Percentiles rank a stretch among this genome's conserved stretches.
phyloP scores from a whole-genome alignment of 1,139 yeast genomes.

The Lodderomyces beijingensis region DNA sequence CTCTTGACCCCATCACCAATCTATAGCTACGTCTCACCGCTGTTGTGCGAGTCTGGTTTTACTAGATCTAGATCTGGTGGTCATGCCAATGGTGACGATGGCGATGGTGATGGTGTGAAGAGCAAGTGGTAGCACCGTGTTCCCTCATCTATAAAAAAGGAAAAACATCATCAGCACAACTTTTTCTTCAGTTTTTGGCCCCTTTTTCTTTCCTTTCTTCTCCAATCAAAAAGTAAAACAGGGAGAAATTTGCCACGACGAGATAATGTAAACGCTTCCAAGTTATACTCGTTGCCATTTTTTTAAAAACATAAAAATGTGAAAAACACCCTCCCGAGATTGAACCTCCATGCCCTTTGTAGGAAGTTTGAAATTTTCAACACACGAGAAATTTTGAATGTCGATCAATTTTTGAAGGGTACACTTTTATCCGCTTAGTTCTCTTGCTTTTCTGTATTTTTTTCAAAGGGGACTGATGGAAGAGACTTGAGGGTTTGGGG shows the following conservation, averaged over 20 bases:
- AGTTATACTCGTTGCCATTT: conserved; percentile 68
- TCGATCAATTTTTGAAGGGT: conserved; percentile 49
- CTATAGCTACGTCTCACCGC: no score
- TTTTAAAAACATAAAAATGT: conserved; percentile 14
- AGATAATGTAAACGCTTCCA: conserved; percentile 51
- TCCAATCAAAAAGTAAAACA: conserved; percentile 52
- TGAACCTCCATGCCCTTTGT: conserved; percentile 36
- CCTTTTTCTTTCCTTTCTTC: conserved; percentile 18
- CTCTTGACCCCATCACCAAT: no score
- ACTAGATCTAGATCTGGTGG: no score
- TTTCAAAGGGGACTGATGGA: no score
- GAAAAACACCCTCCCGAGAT: conserved; percentile 44
- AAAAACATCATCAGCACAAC: no score
- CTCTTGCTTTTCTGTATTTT: no score
- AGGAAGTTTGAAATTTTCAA: conserved; percentile 59
- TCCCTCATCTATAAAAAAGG: no score
- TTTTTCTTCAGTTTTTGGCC: conserved; percentile 6
- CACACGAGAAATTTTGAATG: conserved; percentile 57
- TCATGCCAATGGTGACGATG: no score
- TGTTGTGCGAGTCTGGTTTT: no score
- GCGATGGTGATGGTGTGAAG: no score
- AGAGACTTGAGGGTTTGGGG: no score
- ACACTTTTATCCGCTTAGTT: conserved; percentile 22
- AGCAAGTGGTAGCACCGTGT: no score
- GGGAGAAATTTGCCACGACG: conserved; percentile 72